These are phyloP conservation scores for Chrysophaeum taylorii DNA, from an alignment of 352 stramenopile genomes.

Conservation along the genomic window DNA sequence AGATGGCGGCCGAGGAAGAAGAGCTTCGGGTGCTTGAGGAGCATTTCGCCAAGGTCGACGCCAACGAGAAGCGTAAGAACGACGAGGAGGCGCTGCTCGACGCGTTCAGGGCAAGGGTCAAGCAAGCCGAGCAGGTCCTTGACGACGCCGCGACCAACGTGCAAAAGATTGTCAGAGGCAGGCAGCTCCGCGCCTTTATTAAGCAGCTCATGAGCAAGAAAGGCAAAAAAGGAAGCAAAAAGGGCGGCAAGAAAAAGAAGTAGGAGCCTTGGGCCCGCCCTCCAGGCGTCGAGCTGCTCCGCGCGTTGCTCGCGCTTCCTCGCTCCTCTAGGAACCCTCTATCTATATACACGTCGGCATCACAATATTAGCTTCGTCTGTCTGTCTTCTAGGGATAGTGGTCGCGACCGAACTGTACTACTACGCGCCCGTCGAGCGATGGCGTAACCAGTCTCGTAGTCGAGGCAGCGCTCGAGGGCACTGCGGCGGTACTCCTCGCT, in stretches of 20 bases:
- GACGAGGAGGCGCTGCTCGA: background rate
- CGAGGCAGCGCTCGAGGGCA: too few species aligned
- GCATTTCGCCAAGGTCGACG: background rate
- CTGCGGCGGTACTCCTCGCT: too few species aligned
- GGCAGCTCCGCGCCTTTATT: background rate
- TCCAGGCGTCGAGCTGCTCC: too few species aligned
- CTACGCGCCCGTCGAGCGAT: too few species aligned
- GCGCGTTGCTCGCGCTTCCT: too few species aligned
- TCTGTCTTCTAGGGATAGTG: too few species aligned
- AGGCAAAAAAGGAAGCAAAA: too few species aligned
- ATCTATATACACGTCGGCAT: too few species aligned
- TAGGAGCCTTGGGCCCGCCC: background rate
- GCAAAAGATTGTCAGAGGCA: background rate
- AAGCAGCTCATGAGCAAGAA: background rate
- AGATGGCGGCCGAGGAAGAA: conserved; percentile 4
- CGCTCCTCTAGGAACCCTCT: too few species aligned
- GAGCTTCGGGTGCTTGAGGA: background rate
- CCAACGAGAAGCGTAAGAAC: background rate
- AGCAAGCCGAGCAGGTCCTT: background rate
- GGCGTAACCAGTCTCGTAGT: too few species aligned
- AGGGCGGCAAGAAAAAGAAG: background rate
- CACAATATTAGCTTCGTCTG: too few species aligned
- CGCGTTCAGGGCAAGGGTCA: background rate
- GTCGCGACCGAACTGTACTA: too few species aligned
- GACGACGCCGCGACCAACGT: background rate